A percentile compares a stretch with the other conserved stretches of the same genome.
phyloP scores from a whole-genome alignment of 352 stramenopile species.

The Phytophthora vignae region DNA sequence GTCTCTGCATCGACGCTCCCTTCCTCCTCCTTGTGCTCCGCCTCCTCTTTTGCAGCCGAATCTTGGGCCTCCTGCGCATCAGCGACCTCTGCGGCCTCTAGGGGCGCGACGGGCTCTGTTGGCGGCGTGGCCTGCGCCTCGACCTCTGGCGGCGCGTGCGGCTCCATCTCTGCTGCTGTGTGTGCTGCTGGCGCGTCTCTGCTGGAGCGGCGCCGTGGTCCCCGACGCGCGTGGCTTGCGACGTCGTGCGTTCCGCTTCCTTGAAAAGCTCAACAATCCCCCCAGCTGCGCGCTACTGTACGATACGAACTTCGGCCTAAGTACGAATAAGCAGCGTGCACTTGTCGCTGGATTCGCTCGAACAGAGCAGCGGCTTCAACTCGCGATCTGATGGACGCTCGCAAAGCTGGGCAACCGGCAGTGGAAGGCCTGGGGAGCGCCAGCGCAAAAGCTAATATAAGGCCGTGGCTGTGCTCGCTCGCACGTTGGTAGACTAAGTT shows the following conservation, averaged over 20 bases:
- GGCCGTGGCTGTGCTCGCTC: neutral
- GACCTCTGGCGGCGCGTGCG: constrained; percentile 9
- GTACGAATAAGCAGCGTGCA: constrained; percentile 28
- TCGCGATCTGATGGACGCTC: neutral
- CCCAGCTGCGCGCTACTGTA: neutral
- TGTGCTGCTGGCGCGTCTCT: neutral
- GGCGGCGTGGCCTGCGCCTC: constrained; percentile 15
- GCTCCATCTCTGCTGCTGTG: constrained; percentile 34
- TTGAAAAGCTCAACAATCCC: constrained; percentile 36
- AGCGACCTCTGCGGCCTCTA: constrained; percentile 11
- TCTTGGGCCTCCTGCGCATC: neutral
- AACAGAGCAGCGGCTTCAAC: neutral
- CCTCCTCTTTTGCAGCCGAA: neutral
- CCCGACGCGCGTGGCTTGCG: constrained; percentile 1
- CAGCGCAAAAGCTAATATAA: neutral
- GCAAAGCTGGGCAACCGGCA: neutral
- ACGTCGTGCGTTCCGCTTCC: constrained; percentile 12
- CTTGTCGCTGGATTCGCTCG: constrained; percentile 13
- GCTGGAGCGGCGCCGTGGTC: neutral
- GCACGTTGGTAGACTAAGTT: too few species aligned
- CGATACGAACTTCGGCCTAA: constrained; percentile 11
- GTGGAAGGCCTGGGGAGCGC: neutral
- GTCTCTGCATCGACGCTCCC: constrained; percentile 5
- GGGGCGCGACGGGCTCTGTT: neutral
- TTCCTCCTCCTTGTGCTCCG: constrained; percentile 1